Evolutionary conservation across 306 rosid species (phyloP).

Genomic region (Castanea mollissima): DNA sequence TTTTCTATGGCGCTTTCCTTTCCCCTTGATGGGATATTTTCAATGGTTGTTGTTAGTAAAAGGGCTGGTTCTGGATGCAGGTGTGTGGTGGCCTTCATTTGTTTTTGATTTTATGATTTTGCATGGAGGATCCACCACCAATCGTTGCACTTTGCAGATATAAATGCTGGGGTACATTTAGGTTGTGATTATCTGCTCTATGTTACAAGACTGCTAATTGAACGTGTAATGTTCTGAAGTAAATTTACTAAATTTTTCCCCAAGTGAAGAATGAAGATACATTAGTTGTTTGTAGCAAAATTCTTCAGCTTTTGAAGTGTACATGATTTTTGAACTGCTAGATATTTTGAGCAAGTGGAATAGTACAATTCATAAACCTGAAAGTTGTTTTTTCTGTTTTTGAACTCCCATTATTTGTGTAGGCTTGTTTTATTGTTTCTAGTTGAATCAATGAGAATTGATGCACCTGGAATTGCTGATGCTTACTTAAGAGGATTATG

Average conservation of each 20-base stretch:
- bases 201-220: neutral
- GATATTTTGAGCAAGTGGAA: neutral
- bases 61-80: neutral
- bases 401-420: neutral
- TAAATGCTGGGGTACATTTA: neutral
- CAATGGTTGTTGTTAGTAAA: neutral
- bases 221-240: neutral
- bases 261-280: neutral
- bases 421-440: neutral
- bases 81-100: slow-evolving; percentile 1
- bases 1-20: neutral
- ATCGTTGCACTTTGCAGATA: neutral
- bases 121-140: neutral
- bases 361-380: neutral
- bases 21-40: neutral
- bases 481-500: neutral
- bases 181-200: neutral
- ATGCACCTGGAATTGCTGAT: neutral
- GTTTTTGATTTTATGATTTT: neutral
- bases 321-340: neutral
- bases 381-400: no score
- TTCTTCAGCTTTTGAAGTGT: neutral
- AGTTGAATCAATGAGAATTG: neutral
- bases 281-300: neutral
- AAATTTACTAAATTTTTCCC: neutral